Base-by-base conservation (phyloP, 1,284 basidiomycete species). In the Ceratobasidium sp. region DNA sequence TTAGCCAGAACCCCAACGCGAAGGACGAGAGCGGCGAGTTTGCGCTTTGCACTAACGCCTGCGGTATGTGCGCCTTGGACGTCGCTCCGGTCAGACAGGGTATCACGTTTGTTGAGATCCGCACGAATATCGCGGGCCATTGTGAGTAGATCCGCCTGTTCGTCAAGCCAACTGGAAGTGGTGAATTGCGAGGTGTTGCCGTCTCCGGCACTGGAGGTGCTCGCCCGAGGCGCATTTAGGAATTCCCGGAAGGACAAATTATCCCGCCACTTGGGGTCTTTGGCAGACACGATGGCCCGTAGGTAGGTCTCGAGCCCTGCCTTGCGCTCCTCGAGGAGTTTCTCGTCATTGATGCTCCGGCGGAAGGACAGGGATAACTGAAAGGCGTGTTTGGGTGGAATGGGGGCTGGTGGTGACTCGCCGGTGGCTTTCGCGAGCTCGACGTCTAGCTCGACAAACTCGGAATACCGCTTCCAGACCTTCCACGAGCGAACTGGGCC, bases 381-480 rank as follows among this genome's bases (percentile, higher is more conserved):
- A 80, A 94, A 86, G 47, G 88, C 82, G 78, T 92, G 90, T 82
- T 97, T 97, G 2, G 92, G 89, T 26, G 96, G 96, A 28, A 98
- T 86, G 14, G 86, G 78, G 14, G 83, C 86, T 21, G 95, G 95
- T 14, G 95, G 93, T 28, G 89, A 82, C 30, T 88, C 86, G 41
- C 89, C 89, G 13, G 87, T 87, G 9, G 88, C 86, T 78, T 91
- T 91, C 26, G 86, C 86, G 76, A 98, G 88, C 78, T 95, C 92
- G 44, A 87, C 87, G 81, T 98, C 87, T 26, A 98, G 88, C 75
- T 94, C 90, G 77, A 88, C 88, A 83, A 98, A 98, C 80, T 98
- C 95, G 50, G 94, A 96, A 83, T 98, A 98, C 70, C 96, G 92
- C 73, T 92, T 86, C 87, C 92, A 93, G 84, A 98, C 93, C 54